Conservation (phyloP, 2,329 filamentous ascomycete species). For the Nannizziopsis arthrosporioides region DNA sequence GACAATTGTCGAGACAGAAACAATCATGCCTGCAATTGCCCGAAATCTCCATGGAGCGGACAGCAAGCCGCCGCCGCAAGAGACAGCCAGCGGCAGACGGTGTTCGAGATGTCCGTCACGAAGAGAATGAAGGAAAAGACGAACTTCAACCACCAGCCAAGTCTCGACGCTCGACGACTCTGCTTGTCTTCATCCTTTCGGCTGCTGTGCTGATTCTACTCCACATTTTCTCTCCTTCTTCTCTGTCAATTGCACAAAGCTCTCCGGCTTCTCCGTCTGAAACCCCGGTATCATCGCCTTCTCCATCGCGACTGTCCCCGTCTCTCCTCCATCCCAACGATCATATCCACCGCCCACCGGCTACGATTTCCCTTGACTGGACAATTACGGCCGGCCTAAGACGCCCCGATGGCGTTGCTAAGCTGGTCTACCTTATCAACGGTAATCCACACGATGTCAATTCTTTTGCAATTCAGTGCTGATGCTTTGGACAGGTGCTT, state of each 20-base stretch:
- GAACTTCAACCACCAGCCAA: no score
- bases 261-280: background rate
- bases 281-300: background rate
- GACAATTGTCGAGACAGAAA: no score
- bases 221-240: no score
- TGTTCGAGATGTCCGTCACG: no score
- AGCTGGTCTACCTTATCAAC: slow-evolving; percentile 42
- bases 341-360: slow-evolving; percentile 29
- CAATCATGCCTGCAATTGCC: no score
- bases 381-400: slow-evolving; percentile 29
- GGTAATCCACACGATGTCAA: slow-evolving; percentile 21
- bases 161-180: background rate
- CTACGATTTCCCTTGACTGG: slow-evolving; percentile 31
- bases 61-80: background rate
- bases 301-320: slow-evolving; percentile 3
- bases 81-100: background rate
- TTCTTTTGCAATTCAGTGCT: background rate
- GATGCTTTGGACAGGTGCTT: slow-evolving; percentile 22
- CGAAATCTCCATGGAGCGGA: no score
- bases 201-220: no score
- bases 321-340: slow-evolving; percentile 32
- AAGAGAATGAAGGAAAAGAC: no score
- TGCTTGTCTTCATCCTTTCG: background rate
- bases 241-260: no score
- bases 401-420: slow-evolving; percentile 43